These are phyloP conservation scores for Leccinum griseonigrum DNA, from an alignment of 1,284 basidiomycete genomes.

Conservation along the genomic window DNA sequence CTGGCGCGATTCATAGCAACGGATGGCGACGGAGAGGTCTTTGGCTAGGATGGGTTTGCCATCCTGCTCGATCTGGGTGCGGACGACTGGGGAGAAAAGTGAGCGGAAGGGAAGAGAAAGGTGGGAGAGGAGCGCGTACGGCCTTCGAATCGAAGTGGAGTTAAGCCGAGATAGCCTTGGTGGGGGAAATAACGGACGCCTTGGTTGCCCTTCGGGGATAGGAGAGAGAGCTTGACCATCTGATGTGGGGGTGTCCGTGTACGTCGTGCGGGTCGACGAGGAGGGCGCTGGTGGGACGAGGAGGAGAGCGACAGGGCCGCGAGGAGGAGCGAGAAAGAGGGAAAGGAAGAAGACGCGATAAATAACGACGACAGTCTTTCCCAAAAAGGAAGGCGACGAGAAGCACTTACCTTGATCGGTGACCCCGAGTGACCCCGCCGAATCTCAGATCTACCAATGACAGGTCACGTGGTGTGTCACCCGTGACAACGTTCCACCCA, in stretches of 20 bases:
- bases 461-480: conserved; percentile 24
- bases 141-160: conserved; percentile 75
- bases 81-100: conserved; percentile 46
- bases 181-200: conserved; percentile 71
- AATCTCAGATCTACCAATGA: conserved; percentile 28
- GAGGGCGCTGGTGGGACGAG: conserved; percentile 23
- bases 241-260: conserved; percentile 1
- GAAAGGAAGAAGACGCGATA: conserved; percentile 35
- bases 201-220: conserved; percentile 63
- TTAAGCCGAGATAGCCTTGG: conserved; percentile 76
- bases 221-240: conserved; percentile 66
- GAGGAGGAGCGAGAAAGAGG: conserved; percentile 14
- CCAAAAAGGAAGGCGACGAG: conserved; percentile 33
- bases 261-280: conserved; percentile 30
- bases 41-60: conserved; percentile 60
- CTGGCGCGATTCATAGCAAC: conserved; percentile 75
- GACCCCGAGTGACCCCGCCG: conserved; percentile 23
- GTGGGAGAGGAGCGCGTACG: conserved; percentile 40
- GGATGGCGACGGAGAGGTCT: conserved; percentile 62
- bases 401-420: conserved; percentile 28
- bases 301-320: conserved; percentile 26
- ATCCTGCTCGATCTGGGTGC: conserved; percentile 70
- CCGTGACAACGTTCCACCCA: conserved; percentile 11
- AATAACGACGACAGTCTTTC: conserved; percentile 31
- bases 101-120: conserved; percentile 6